A percentile compares a stretch with the other conserved stretches of the same genome.
These are phyloP conservation scores for Alnus glutinosa DNA, from an alignment of 306 rosid genomes.

Conservation along the genomic window DNA sequence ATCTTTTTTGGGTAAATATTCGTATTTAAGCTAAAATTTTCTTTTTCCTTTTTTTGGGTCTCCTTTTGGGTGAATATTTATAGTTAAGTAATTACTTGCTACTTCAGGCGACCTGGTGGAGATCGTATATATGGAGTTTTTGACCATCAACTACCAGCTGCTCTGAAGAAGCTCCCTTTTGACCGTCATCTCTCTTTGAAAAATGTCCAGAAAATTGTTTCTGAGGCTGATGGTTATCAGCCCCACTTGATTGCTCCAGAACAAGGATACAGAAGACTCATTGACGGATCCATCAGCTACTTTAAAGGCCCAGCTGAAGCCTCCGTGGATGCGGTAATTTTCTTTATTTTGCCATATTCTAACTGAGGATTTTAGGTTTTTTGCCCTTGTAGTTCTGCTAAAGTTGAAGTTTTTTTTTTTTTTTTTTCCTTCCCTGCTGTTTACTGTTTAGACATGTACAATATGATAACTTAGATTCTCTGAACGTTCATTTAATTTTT, in stretches of 20 bases:
- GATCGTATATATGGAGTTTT: constrained; percentile 97
- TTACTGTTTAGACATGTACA: too few relatives aligned
- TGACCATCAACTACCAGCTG: constrained; percentile 95
- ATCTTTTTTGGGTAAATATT: background rate
- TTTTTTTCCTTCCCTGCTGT: too few relatives aligned
- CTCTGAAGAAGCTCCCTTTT: constrained; percentile 89
- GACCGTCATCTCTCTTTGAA: constrained; percentile 88
- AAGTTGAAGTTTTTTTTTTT: background rate
- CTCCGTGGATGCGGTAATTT: constrained; percentile 94
- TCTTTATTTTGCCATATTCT: constrained; percentile 17
- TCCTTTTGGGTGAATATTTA: constrained; percentile 18
- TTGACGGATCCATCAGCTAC: constrained; percentile 87
- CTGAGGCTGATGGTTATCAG: constrained; percentile 99
- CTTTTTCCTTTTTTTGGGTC: background rate
- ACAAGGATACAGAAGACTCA: constrained; percentile 97
- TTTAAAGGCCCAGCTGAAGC: constrained; percentile 99
- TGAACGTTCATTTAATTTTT: too few relatives aligned
- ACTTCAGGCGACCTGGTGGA: constrained; percentile 93
- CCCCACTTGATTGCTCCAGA: constrained; percentile 99
- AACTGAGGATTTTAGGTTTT: background rate
- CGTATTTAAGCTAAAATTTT: background rate
- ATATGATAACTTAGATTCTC: too few relatives aligned
- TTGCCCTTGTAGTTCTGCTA: background rate
- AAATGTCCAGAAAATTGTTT: constrained; percentile 91
- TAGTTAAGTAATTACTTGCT: constrained; percentile 14